Evolutionary conservation across 192 early-diverging fungal genomes (phyloP), one percentile per base, ranked within the genome.

Genomic region (Podila horticola): DNA sequence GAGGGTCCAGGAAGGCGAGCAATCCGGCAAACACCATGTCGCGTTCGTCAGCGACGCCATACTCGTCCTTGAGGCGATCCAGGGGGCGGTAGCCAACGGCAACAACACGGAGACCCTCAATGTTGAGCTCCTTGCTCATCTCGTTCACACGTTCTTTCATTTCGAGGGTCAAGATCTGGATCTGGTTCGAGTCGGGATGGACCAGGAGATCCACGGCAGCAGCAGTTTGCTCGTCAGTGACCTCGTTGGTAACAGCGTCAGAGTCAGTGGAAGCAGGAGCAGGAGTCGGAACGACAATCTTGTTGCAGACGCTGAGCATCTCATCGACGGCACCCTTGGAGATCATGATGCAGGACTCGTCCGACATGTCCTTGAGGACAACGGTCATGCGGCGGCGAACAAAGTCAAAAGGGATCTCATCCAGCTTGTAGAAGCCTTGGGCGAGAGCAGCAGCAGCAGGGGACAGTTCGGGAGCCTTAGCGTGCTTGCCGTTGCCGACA

Each of bases 371-470:
- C 51, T 76, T 34, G 15, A 88, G 68, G 12, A 89, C 75, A 6
- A 89, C 86, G 26, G 88, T 85, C 69, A 89, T 71, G 66, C 86
- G 74, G 8, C 88, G 85, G 30, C 86, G 85, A 9, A 83, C 79
- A 55, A 89, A 89, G 34, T 89, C 88, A 64, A 89, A 89, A 4
- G 88, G 86, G 31, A 89, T 82, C 67, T 89, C 88, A 36, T 86
- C 88, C 12, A 86, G 24, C 49, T 76, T 74, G 4, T 58, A 11
- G 49, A 76, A 87, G 0, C 69, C 38, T 24, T 58, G 51, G 1
- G 59, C 30, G 19, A 83, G 64, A 5, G 66, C 49, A 15, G 68
- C 71, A 11, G 66, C 82, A n/a, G 67, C 72, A 22, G 66, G 49
- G 0, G 41, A 66, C 65, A 64, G 17, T 17, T 50, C 51, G 5